phyloP scores from a whole-genome alignment of 371 early-diverging fungal genomes.

The Mortierella sp. region DNA sequence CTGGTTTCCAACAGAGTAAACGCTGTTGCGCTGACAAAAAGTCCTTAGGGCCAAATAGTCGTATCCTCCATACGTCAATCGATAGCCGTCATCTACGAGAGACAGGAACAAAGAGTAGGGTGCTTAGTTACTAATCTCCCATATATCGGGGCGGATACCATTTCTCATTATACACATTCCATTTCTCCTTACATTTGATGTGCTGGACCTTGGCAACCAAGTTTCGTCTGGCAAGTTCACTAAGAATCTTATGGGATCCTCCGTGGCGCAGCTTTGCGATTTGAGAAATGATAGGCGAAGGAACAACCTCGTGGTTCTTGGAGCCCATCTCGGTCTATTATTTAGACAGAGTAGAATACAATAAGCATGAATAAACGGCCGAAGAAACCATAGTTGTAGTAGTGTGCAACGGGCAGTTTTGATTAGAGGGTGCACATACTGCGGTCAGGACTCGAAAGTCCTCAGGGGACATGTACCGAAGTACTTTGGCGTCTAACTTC shows the following conservation, averaged over 20 bases:
- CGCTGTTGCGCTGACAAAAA: slow-evolving; percentile 89
- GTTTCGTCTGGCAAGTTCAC: slow-evolving; percentile 89
- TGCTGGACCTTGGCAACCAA: slow-evolving; percentile 91
- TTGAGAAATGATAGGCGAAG: slow-evolving; percentile 88
- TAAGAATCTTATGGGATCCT: slow-evolving; percentile 87
- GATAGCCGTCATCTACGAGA: slow-evolving; percentile 92
- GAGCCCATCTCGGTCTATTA: slow-evolving; percentile 94
- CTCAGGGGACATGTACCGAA: slow-evolving; percentile 94
- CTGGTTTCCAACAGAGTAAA: slow-evolving; percentile 97
- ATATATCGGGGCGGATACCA: background rate
- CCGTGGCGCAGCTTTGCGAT: slow-evolving; percentile 93
- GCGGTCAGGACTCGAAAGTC: slow-evolving; percentile 97
- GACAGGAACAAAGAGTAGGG: too few species aligned
- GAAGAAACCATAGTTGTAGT: background rate
- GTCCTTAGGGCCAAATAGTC: slow-evolving; percentile 99
- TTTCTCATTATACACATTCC: background rate
- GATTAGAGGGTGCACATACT: slow-evolving; percentile 61
- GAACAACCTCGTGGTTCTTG: slow-evolving; percentile 98
- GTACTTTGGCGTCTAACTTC: slow-evolving; percentile 95
- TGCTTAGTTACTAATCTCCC: background rate
- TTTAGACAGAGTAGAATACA: background rate
- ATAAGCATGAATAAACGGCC: background rate
- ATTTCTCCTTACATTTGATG: slow-evolving; percentile 76
- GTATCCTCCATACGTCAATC: slow-evolving; percentile 99
- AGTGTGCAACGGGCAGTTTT: background rate